phyloP scores from a whole-genome alignment of 2,329 filamentous ascomycete genomes.

The Fusarium sp. region DNA sequence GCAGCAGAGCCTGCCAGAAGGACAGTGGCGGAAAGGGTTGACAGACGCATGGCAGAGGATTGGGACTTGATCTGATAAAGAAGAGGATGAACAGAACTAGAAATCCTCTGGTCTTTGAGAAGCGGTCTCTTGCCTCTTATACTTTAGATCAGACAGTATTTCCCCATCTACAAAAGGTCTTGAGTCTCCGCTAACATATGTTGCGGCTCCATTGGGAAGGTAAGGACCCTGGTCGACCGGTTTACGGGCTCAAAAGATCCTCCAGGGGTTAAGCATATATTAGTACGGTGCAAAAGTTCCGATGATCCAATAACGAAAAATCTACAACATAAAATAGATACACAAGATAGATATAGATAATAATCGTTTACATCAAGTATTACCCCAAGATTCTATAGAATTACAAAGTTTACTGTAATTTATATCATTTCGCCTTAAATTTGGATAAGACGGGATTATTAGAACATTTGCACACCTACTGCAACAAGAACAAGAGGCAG shows the following conservation, averaged over 20 bases:
- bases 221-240: not conserved
- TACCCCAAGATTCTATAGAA: no score
- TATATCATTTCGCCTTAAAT: no score
- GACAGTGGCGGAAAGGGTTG: not conserved
- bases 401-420: no score
- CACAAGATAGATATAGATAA: no score
- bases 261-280: no score
- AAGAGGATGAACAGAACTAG: not conserved
- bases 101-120: not conserved
- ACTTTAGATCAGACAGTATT: not conserved
- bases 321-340: no score
- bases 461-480: no score
- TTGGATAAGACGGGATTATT: no score
- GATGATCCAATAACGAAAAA: no score
- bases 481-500: not conserved
- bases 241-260: conserved; percentile 2
- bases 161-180: conserved; percentile 8
- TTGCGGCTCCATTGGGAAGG: conserved; percentile 6
- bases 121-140: not conserved
- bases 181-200: not conserved
- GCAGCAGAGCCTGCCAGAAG: conserved; percentile 3
- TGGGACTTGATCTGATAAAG: not conserved
- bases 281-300: no score
- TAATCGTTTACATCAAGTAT: no score
- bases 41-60: not conserved